phyloP scores from a whole-genome alignment of 1,284 basidiomycete genomes.

The Sporisorium iseilematis-ciliati region DNA sequence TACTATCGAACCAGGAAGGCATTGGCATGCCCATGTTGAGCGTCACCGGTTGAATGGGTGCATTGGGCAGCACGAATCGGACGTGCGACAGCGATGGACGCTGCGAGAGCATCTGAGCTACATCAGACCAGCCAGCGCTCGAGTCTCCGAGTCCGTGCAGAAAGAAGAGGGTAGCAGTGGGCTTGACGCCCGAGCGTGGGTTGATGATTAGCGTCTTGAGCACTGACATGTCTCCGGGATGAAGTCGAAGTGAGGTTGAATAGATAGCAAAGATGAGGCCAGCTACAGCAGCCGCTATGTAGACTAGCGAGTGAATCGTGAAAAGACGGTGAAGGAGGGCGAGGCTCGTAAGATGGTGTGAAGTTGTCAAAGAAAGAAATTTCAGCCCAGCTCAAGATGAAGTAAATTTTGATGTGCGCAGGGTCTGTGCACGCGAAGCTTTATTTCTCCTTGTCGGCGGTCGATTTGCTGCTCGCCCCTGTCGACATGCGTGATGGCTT shows the following conservation, averaged over 20 bases:
- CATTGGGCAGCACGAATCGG: constrained; percentile 68
- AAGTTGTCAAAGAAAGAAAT: not conserved
- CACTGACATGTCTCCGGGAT: constrained; percentile 40
- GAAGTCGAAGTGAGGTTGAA: constrained; percentile 1
- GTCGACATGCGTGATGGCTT: constrained; percentile 16
- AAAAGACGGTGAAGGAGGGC: not conserved
- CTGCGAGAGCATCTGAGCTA: constrained; percentile 65
- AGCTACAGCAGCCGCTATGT: constrained; percentile 10
- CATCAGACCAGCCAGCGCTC: constrained; percentile 66
- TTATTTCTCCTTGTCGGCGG: not conserved
- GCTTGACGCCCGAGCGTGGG: constrained; percentile 57
- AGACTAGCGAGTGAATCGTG: constrained; percentile 9
- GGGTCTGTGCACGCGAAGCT: constrained; percentile 16
- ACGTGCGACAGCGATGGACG: constrained; percentile 64
- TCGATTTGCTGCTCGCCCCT: not conserved
- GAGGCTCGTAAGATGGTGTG: not conserved
- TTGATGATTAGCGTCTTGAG: constrained; percentile 66
- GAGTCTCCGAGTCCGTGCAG: constrained; percentile 68
- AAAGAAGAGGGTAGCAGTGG: constrained; percentile 66
- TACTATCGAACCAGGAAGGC: constrained; percentile 69
- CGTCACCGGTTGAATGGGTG: constrained; percentile 67
- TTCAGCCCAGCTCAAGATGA: not conserved
- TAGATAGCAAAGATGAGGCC: constrained; percentile 16
- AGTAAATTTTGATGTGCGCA: not conserved
- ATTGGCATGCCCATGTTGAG: constrained; percentile 69